A percentile compares a stretch with the other conserved stretches of the same genome.
Evolutionary conservation across 345 rosid species (phyloP).

Genomic region (Arabidopsis arenosa): DNA sequence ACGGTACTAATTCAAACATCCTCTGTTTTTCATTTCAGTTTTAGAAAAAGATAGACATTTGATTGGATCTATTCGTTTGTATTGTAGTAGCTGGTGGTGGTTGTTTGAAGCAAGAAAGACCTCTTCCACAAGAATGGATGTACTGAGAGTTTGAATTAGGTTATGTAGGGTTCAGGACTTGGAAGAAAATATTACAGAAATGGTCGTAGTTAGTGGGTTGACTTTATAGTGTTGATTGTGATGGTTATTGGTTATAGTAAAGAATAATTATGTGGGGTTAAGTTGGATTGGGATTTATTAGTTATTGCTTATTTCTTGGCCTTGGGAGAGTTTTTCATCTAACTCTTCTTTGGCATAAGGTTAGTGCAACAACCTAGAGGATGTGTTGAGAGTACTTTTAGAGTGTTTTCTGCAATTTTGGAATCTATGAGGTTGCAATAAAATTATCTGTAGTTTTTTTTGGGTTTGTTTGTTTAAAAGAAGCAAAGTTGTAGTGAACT

Average conservation of each 20-base stretch:
- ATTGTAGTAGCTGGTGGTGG: conserved; percentile 53
- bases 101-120: conserved; percentile 48
- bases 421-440: conserved; percentile 33
- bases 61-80: not conserved
- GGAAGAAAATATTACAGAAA: not conserved
- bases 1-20: conserved; percentile 29
- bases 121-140: conserved; percentile 72
- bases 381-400: conserved; percentile 33
- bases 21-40: not conserved
- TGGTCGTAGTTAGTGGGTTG: conserved; percentile 26
- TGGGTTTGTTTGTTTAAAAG: conserved; percentile 14
- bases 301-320: too few species aligned
- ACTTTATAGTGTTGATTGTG: conserved; percentile 20
- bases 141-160: conserved; percentile 48
- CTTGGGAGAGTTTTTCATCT: conserved; percentile 19
- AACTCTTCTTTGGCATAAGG: conserved; percentile 23
- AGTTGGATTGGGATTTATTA: conserved; percentile 17
- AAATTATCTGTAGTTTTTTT: conserved; percentile 8
- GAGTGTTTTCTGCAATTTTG: conserved; percentile 29
- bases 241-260: conserved; percentile 35
- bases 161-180: conserved; percentile 25
- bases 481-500: conserved; percentile 20
- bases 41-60: not conserved
- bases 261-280: conserved; percentile 27
- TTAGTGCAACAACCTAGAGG: conserved; percentile 14